A percentile compares a stretch with the other conserved stretches of the same genome.
phyloP scores from a whole-genome alignment of 2,329 filamentous ascomycete species.

The Diaporthe sp. region DNA sequence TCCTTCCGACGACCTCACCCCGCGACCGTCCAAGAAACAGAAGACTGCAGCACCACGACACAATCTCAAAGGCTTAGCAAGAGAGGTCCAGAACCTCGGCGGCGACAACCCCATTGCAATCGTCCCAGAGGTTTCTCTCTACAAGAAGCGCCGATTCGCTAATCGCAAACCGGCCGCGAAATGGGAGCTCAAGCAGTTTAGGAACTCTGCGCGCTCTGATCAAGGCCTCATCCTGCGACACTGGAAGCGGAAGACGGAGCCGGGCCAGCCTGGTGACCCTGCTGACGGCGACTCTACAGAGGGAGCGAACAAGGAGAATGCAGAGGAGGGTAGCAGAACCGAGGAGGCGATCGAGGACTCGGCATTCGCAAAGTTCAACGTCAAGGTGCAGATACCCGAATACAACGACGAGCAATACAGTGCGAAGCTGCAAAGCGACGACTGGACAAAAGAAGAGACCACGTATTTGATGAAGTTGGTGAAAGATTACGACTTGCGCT shows the following conservation, averaged over 20 bases:
- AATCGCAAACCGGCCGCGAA: slow-evolving; percentile 68
- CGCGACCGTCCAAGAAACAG: slow-evolving; percentile 80
- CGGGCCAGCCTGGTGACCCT: slow-evolving; percentile 50
- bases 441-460: slow-evolving; percentile 95
- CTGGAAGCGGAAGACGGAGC: slow-evolving; percentile 78
- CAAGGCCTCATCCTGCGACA: slow-evolving; percentile 78
- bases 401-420: slow-evolving; percentile 93
- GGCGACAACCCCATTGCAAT: slow-evolving; percentile 78
- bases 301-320: slow-evolving; percentile 50
- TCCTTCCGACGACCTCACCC: slow-evolving; percentile 68
- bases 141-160: slow-evolving; percentile 71
- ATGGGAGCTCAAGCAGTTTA: slow-evolving; percentile 81
- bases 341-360: slow-evolving; percentile 66
- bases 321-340: slow-evolving; percentile 45
- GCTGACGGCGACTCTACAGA: slow-evolving; percentile 53
- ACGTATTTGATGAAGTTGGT: slow-evolving; percentile 87
- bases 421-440: slow-evolving; percentile 76
- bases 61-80: slow-evolving; percentile 74
- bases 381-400: slow-evolving; percentile 81
- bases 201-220: slow-evolving; percentile 82
- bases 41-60: slow-evolving; percentile 73
- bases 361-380: slow-evolving; percentile 88
- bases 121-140: slow-evolving; percentile 70
- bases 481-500: slow-evolving; percentile 86
- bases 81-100: slow-evolving; percentile 75